Evolutionary conservation across 345 rosid species (phyloP).

Genomic region (Gossypium arboreum): DNA sequence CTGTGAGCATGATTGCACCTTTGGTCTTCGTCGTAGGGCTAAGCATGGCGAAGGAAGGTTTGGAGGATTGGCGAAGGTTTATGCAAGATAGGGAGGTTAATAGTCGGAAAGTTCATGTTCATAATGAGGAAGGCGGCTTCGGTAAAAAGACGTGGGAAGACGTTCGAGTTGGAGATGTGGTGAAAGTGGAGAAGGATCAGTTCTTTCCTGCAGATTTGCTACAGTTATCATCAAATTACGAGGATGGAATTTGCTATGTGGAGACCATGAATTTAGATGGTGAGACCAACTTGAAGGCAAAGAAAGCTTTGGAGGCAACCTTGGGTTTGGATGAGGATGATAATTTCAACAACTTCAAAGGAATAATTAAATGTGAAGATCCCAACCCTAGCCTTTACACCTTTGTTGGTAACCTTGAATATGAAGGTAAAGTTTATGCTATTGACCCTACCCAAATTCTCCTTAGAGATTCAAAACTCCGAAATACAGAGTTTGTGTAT

Average conservation of each 20-base stretch:
- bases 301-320: conserved; percentile 71
- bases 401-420: conserved; percentile 78
- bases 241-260: conserved; percentile 92
- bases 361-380: conserved; percentile 74
- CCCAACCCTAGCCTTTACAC: conserved; percentile 93
- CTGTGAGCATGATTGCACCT: conserved; percentile 89
- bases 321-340: conserved; percentile 57
- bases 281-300: conserved; percentile 90
- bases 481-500: conserved; percentile 71
- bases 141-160: conserved; percentile 62
- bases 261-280: conserved; percentile 99
- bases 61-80: conserved; percentile 96
- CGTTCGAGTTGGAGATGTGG: conserved; percentile 73
- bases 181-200: conserved; percentile 84
- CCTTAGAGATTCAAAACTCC: conserved; percentile 91
- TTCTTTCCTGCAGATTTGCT: conserved; percentile 93
- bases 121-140: conserved; percentile 54
- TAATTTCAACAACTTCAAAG: conserved; percentile 55
- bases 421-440: conserved; percentile 52
- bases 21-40: conserved; percentile 84
- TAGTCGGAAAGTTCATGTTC: conserved; percentile 56
- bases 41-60: conserved; percentile 89
- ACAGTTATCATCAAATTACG: conserved; percentile 77
- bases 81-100: conserved; percentile 88
- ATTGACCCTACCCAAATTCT: conserved; percentile 87